phyloP scores from a whole-genome alignment of 139 green algal genomes.

The Coelastrella sp. region DNA sequence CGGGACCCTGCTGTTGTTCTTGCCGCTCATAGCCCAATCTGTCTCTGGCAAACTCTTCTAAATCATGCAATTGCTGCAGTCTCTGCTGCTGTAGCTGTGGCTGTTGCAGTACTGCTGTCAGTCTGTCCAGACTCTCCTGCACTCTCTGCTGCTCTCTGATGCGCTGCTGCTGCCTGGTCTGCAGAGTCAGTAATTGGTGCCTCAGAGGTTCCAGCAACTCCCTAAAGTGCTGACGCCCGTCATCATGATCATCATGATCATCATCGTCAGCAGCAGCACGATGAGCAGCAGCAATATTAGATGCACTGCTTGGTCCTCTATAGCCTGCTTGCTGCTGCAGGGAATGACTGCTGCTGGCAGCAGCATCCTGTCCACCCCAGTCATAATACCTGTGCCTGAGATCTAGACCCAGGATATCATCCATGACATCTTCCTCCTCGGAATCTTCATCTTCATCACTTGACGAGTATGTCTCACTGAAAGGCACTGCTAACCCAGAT shows the following conservation, averaged over 20 bases:
- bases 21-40: background rate
- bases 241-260: background rate
- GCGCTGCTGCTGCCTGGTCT: slow-evolving; percentile 23
- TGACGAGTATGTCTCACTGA: background rate
- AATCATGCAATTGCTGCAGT: background rate
- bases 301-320: background rate
- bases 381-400: background rate
- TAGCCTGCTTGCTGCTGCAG: slow-evolving; percentile 3
- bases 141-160: slow-evolving; percentile 19
- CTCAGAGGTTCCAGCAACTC: slow-evolving; percentile 1
- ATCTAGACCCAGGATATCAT: background rate
- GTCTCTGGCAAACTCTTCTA: background rate
- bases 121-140: no score
- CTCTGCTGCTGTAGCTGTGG: background rate
- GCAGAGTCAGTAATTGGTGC: slow-evolving; percentile 18
- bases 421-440: slow-evolving; percentile 9
- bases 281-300: no score
- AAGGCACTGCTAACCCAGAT: background rate
- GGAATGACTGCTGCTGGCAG: background rate
- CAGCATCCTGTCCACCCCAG: background rate
- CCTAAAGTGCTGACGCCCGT: background rate
- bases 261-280: no score
- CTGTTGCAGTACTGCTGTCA: slow-evolving; percentile 33
- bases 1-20: background rate
- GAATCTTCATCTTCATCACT: no score